Conservation (phyloP, 768 basidiomycete genomes). For the Rhodotorula babjevae region DNA sequence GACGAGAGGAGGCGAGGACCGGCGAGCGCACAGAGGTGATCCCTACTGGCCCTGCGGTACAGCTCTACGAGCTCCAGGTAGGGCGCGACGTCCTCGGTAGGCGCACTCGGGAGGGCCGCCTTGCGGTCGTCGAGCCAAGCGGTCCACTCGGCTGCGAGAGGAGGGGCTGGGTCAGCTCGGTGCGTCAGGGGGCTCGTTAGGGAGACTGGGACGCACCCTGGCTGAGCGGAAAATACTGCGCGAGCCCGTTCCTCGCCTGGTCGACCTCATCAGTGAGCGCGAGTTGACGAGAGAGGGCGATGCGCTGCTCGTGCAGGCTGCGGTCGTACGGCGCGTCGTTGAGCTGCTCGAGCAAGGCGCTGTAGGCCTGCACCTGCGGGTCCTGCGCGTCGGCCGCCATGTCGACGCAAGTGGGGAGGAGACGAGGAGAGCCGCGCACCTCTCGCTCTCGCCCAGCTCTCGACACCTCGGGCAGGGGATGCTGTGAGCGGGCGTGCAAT, state of each 20-base stretch:
- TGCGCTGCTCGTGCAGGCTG: conserved; percentile 63
- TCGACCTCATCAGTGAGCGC: conserved; percentile 60
- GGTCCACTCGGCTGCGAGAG: conserved; percentile 11
- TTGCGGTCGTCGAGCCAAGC: conserved; percentile 56
- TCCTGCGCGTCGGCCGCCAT: conserved; percentile 8
- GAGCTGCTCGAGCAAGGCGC: conserved; percentile 55
- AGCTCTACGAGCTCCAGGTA: conserved; percentile 58
- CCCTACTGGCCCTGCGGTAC: conserved; percentile 64
- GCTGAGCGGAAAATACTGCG: conserved; percentile 50
- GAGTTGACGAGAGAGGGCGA: conserved; percentile 57
- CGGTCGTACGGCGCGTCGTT: conserved; percentile 60
- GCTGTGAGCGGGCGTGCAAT: no score
- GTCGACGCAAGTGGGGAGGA: neutral
- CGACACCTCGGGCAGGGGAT: no score
- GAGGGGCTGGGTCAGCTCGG: conserved; percentile 1
- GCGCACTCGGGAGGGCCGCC: conserved; percentile 44
- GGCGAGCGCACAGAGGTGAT: conserved; percentile 75
- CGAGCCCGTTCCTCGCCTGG: conserved; percentile 63
- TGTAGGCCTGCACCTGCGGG: conserved; percentile 17
- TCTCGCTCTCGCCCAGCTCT: neutral
- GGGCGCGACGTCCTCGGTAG: conserved; percentile 56
- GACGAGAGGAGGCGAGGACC: neutral
- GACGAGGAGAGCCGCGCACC: neutral
- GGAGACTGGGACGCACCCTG: conserved; percentile 2
- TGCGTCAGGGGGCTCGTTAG: neutral